phyloP scores from a whole-genome alignment of 2,329 filamentous ascomycete genomes.

The Penicillium sp. region DNA sequence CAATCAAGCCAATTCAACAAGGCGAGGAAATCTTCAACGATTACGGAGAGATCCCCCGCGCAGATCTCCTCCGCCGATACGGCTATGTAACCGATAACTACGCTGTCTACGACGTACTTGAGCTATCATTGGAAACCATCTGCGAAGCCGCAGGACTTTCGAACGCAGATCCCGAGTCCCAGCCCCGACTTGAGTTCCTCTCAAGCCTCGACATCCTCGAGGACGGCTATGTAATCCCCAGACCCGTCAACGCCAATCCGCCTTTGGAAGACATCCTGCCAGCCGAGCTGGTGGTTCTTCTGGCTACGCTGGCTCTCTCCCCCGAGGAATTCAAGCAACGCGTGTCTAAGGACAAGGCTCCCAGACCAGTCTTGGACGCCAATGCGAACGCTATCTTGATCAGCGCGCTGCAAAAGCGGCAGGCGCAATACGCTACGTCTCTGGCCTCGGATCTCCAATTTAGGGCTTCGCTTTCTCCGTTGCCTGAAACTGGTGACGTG shows the following conservation, averaged over 20 bases:
- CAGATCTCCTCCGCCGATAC: slow-evolving; percentile 79
- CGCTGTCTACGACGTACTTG: slow-evolving; percentile 76
- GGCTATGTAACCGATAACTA: slow-evolving; percentile 84
- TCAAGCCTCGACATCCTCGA: slow-evolving; percentile 66
- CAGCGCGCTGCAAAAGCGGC: slow-evolving; percentile 35
- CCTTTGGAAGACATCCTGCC: slow-evolving; percentile 39
- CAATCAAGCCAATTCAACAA: slow-evolving; percentile 65
- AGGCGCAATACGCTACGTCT: slow-evolving; percentile 54
- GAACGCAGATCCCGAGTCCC: slow-evolving; percentile 29
- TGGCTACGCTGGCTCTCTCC: slow-evolving; percentile 37
- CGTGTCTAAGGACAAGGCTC: slow-evolving; percentile 37
- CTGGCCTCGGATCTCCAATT: slow-evolving; percentile 53
- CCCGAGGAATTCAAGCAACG: slow-evolving; percentile 36
- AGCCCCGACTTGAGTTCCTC: slow-evolving; percentile 53
- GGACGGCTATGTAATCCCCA: slow-evolving; percentile 66
- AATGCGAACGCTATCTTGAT: slow-evolving; percentile 36
- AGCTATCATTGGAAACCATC: slow-evolving; percentile 66
- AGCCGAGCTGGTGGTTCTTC: slow-evolving; percentile 41
- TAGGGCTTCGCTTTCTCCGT: slow-evolving; percentile 35
- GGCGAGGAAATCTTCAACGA: slow-evolving; percentile 85
- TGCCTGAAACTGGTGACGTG: slow-evolving; percentile 32
- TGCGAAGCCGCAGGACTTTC: slow-evolving; percentile 41
- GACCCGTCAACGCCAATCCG: slow-evolving; percentile 26
- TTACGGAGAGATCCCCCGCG: slow-evolving; percentile 79
- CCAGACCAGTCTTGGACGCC: slow-evolving; percentile 34